A percentile compares a stretch with the other conserved stretches of the same genome.
phyloP scores from a whole-genome alignment of 2,329 filamentous ascomycete species.

The Stachybotrys echinatus region DNA sequence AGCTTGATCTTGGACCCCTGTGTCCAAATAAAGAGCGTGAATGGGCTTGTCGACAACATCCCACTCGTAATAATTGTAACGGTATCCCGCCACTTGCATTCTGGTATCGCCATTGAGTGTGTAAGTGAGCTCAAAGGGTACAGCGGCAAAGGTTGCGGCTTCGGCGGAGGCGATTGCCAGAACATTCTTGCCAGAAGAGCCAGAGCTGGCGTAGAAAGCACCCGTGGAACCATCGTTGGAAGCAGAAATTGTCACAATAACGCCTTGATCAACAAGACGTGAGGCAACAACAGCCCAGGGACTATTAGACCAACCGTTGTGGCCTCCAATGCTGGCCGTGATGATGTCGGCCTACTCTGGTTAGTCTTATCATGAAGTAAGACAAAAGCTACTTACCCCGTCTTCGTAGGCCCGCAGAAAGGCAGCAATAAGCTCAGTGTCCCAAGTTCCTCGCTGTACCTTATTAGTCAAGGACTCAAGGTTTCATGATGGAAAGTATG shows the following conservation, averaged over 20 bases:
- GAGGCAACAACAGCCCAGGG: constrained; percentile 26
- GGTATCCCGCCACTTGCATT: background rate
- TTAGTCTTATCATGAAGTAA: no score
- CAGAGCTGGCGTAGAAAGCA: constrained; percentile 33
- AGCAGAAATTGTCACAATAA: constrained; percentile 36
- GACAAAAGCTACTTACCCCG: no score
- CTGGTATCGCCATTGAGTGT: background rate
- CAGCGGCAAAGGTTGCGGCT: constrained; percentile 10
- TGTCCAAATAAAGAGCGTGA: background rate
- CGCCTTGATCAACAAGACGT: constrained; percentile 31
- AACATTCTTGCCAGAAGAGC: constrained; percentile 33
- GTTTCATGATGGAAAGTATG: background rate
- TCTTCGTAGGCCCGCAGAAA: constrained; percentile 28
- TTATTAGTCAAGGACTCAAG: background rate
- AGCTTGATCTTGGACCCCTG: background rate
- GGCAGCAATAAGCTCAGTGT: constrained; percentile 30
- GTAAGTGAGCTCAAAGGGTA: constrained; percentile 19
- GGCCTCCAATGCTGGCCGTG: constrained; percentile 21
- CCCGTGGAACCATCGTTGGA: constrained; percentile 38
- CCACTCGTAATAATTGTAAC: background rate
- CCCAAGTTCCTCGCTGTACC: no score
- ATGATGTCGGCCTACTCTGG: constrained; percentile 36
- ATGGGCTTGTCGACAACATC: background rate
- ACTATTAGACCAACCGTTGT: constrained; percentile 19
- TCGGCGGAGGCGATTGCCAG: constrained; percentile 38